Conservation (phyloP, 805 yeast species). For the Ogataea degrootiae region DNA sequence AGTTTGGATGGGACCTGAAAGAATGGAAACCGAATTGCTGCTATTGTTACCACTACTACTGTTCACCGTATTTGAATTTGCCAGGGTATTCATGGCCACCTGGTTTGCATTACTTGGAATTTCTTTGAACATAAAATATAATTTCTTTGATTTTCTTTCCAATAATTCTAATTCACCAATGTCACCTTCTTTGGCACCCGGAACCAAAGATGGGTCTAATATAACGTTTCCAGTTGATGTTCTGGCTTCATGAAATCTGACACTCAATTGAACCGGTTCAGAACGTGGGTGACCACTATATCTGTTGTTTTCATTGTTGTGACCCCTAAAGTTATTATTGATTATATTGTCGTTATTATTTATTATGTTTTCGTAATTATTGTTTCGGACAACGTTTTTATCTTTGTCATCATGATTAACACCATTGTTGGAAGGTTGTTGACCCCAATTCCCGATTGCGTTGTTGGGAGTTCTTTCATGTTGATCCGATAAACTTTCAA, state of each 20-base stretch:
- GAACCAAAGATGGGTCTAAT: conserved; percentile 53
- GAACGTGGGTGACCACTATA: neutral
- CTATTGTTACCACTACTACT: conserved; percentile 14
- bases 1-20: conserved; percentile 55
- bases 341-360: neutral
- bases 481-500: neutral
- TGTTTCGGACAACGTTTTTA: neutral
- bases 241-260: conserved; percentile 63
- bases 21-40: conserved; percentile 46
- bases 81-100: conserved; percentile 3
- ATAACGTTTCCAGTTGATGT: conserved; percentile 55
- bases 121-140: conserved; percentile 40
- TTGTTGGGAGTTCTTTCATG: neutral
- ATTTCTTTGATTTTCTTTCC: conserved; percentile 30
- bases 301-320: neutral
- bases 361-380: neutral
- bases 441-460: too few species aligned
- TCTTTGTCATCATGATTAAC: neutral
- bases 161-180: conserved; percentile 63
- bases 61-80: conserved; percentile 10
- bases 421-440: too few species aligned
- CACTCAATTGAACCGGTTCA: conserved; percentile 40
- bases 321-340: neutral
- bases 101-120: conserved; percentile 4
- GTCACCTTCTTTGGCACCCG: conserved; percentile 69